Evolutionary conservation across 2,329 filamentous ascomycete species (phyloP).

Genomic region (Seiridium cupressi): DNA sequence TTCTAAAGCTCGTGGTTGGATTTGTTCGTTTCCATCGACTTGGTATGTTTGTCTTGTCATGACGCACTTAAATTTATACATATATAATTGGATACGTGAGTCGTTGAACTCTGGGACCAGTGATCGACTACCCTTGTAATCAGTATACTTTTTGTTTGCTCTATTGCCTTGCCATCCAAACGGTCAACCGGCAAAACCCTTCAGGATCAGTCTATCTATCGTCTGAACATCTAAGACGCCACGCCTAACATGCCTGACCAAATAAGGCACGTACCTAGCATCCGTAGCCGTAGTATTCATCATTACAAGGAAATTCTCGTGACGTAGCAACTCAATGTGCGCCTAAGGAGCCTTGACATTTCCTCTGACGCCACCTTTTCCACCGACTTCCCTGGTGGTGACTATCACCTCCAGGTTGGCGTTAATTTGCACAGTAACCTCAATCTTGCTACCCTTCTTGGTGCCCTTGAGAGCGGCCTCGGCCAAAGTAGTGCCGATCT

Average conservation of each 20-base stretch:
- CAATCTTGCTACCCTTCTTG: conserved; percentile 87
- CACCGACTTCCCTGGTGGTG: conserved; percentile 81
- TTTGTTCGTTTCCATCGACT: not conserved
- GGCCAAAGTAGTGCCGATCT: conserved; percentile 76
- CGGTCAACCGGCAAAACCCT: not conserved
- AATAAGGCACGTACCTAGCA: not conserved
- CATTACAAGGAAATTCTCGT: not conserved
- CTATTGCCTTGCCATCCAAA: not conserved
- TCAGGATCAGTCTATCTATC: conserved; percentile 1
- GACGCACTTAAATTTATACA: too few species aligned
- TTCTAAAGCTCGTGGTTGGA: not conserved
- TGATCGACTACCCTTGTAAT: too few species aligned
- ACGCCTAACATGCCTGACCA: not conserved
- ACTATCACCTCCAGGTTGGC: conserved; percentile 78
- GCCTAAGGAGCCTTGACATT: conserved; percentile 33
- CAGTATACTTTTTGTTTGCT: not conserved
- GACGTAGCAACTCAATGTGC: not conserved
- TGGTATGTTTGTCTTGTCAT: not conserved
- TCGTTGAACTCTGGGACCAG: too few species aligned
- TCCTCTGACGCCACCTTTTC: conserved; percentile 79
- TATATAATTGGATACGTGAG: too few species aligned
- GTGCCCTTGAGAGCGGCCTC: conserved; percentile 82
- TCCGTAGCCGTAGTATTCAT: not conserved
- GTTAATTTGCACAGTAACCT: conserved; percentile 87
- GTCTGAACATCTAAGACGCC: not conserved